Evolutionary conservation across 495 filamentous ascomycete species (phyloP).

Genomic region (Aspergillus steynii): DNA sequence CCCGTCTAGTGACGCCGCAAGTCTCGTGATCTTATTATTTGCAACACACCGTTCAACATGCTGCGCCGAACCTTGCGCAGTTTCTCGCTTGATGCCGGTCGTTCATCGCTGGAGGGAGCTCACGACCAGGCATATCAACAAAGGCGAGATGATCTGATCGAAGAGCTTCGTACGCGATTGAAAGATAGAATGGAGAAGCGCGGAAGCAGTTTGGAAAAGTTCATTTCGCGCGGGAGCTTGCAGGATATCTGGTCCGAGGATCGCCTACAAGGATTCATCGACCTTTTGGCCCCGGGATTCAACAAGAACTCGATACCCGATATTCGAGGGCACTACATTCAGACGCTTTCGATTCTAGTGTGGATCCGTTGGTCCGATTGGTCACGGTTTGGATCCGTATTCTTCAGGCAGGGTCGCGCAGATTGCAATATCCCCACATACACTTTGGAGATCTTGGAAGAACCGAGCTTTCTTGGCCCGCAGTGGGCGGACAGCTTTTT

Average conservation of each 20-base stretch:
- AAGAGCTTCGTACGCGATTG: not conserved
- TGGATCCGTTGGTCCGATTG: slow-evolving; percentile 15
- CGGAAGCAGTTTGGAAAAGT: not conserved
- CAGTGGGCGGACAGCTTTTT: slow-evolving; percentile 6
- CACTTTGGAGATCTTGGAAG: not conserved
- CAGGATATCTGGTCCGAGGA: slow-evolving; percentile 11
- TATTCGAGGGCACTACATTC: slow-evolving; percentile 9
- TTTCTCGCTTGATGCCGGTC: not conserved
- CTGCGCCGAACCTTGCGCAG: no score
- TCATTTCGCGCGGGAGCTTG: slow-evolving; percentile 13
- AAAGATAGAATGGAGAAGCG: not conserved
- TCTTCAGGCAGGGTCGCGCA: slow-evolving; percentile 10
- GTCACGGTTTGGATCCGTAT: slow-evolving; percentile 9
- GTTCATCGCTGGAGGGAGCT: not conserved
- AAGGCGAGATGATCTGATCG: not conserved
- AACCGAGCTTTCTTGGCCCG: slow-evolving; percentile 1
- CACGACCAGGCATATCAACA: not conserved
- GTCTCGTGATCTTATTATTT: not conserved
- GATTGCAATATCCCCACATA: slow-evolving; percentile 10
- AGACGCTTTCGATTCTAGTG: slow-evolving; percentile 18
- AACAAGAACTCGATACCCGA: not conserved
- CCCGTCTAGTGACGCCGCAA: not conserved
- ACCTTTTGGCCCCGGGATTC: slow-evolving; percentile 1
- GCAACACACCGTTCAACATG: not conserved
- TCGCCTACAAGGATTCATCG: slow-evolving; percentile 6